Conservation (phyloP, 2,329 filamentous ascomycete genomes). For the Dothiorella sarmentorum region DNA sequence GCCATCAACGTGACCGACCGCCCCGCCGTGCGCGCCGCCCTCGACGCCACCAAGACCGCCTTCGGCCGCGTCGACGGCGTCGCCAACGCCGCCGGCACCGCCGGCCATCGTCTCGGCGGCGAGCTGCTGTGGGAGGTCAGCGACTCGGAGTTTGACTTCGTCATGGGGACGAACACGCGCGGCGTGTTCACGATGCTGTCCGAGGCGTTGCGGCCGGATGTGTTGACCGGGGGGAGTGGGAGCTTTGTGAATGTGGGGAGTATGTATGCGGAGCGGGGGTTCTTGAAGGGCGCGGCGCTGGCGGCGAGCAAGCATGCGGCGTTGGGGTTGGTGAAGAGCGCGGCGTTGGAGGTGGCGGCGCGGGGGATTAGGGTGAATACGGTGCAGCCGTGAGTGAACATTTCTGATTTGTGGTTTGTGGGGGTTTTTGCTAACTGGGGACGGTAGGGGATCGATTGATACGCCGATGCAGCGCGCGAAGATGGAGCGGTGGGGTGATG, state of each 20-base stretch:
- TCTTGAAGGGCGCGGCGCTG: constrained; percentile 38
- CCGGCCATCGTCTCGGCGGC: constrained; percentile 36
- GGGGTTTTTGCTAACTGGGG: too few species aligned
- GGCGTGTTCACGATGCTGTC: constrained; percentile 39
- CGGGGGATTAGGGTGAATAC: constrained; percentile 33
- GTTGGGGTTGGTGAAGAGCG: constrained; percentile 38
- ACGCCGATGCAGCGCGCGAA: neutral
- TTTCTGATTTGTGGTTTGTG: too few species aligned
- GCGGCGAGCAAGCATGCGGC: constrained; percentile 41
- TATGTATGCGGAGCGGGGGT: constrained; percentile 42
- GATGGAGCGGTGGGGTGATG: neutral
- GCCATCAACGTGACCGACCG: too few species aligned
- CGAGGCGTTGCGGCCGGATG: constrained; percentile 42
- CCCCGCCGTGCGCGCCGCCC: neutral
- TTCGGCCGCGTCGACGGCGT: neutral
- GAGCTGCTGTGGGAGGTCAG: constrained; percentile 41
- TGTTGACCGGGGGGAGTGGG: constrained; percentile 22
- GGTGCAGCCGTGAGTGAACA: constrained; percentile 36
- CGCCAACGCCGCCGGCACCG: constrained; percentile 33
- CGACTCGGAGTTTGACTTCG: constrained; percentile 39
- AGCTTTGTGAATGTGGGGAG: constrained; percentile 40
- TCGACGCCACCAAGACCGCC: too few species aligned
- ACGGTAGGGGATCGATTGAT: neutral
- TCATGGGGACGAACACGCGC: constrained; percentile 38
- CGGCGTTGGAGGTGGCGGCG: constrained; percentile 40